Evolutionary conservation across 495 filamentous ascomycete genomes (phyloP).

Genomic region (Podospora anserina): DNA sequence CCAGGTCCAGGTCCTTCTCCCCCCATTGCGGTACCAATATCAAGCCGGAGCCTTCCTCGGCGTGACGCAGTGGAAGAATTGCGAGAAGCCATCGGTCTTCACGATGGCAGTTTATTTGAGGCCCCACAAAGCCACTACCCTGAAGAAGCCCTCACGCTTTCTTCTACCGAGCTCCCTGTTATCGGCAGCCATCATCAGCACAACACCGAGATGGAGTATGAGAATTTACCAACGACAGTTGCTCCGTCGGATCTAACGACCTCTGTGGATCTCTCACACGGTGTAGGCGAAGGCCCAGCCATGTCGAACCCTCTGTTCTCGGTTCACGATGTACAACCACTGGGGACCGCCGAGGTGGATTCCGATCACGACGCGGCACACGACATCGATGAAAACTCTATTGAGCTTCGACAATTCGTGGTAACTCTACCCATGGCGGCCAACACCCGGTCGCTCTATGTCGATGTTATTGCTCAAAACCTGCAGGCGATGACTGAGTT

Average conservation of each 20-base stretch:
- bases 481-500: conserved; percentile 36
- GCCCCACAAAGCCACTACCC: neutral
- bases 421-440: conserved; percentile 44
- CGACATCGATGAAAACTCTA: neutral
- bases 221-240: conserved; percentile 4
- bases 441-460: conserved; percentile 38
- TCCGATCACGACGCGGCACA: conserved; percentile 14
- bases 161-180: neutral
- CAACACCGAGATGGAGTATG: neutral
- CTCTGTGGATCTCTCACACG: neutral
- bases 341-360: neutral
- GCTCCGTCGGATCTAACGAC: conserved; percentile 6
- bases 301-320: neutral
- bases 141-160: neutral
- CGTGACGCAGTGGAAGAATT: conserved; percentile 1
- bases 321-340: conserved; percentile 7
- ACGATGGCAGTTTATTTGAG: neutral
- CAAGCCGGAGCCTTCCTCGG: neutral
- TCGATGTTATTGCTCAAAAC: conserved; percentile 37
- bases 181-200: neutral
- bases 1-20: neutral
- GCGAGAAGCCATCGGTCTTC: neutral
- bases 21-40: neutral
- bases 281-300: neutral
- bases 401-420: conserved; percentile 26